Conservation (phyloP, 1,284 basidiomycete species). For the Cutaneotrichosporon dermatis region DNA sequence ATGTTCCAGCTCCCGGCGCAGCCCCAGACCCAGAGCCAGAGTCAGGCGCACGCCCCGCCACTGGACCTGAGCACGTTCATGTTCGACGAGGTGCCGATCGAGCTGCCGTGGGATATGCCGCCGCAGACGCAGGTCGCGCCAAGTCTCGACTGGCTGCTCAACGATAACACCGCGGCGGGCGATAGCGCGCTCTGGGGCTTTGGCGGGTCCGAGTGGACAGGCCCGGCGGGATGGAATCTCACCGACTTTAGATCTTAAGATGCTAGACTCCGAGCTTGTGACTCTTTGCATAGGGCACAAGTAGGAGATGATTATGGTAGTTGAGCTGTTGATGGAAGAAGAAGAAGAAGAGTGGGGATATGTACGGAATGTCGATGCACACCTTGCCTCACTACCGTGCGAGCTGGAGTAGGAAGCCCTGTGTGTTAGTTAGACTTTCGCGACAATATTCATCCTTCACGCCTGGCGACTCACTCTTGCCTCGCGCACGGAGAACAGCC, state of each 20-base stretch:
- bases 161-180: not conserved
- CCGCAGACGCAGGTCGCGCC: not conserved
- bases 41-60: not conserved
- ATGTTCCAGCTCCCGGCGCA: no score
- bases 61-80: not conserved
- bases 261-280: no score
- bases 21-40: not conserved
- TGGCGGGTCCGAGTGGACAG: not conserved
- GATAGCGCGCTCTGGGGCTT: not conserved
- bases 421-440: not conserved
- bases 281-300: no score
- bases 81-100: conserved; percentile 1
- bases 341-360: no score
- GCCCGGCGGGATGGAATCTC: not conserved
- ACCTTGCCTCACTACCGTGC: no score
- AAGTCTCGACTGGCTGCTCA: conserved; percentile 8
- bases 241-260: not conserved
- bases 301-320: no score
- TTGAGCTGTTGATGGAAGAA: no score
- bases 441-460: not conserved
- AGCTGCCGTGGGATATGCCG: conserved; percentile 4
- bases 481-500: conserved; percentile 60
- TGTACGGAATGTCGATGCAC: no score
- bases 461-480: conserved; percentile 23
- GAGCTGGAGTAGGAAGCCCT: conserved; percentile 16